Percentiles rank a stretch among this genome's conserved stretches.
These are phyloP conservation scores for Chiua virens DNA, from an alignment of 768 basidiomycete species.

Conservation along the genomic window DNA sequence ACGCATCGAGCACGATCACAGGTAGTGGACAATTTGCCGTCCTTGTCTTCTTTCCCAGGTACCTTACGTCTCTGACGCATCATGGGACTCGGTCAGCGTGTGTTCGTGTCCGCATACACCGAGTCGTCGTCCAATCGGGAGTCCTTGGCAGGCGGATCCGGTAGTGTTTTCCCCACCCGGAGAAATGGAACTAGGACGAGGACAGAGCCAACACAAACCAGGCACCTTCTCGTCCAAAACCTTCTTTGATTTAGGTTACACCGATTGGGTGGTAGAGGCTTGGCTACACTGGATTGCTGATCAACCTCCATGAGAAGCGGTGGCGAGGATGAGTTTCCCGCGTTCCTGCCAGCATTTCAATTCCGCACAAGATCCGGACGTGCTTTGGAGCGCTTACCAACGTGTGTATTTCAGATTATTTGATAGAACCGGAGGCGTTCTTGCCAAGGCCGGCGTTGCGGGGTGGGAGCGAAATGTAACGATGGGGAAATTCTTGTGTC, in stretches of 20 bases:
- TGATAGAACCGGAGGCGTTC: constrained; percentile 7
- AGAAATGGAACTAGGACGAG: constrained; percentile 23
- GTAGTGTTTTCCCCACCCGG: constrained; percentile 5
- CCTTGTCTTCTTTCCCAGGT: not conserved
- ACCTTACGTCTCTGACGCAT: not conserved
- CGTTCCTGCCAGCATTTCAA: constrained; percentile 13
- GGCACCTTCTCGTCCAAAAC: constrained; percentile 17
- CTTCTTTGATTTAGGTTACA: not conserved
- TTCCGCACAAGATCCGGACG: constrained; percentile 36
- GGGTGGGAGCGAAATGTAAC: constrained; percentile 23
- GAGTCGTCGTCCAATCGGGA: not conserved
- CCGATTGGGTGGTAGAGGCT: not conserved
- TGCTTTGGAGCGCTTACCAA: constrained; percentile 25
- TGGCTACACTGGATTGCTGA: not conserved
- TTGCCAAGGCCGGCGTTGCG: constrained; percentile 18
- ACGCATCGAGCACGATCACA: not conserved
- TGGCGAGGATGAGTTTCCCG: constrained; percentile 14
- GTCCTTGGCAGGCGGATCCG: not conserved
- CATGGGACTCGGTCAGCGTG: constrained; percentile 4
- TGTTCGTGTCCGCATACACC: not conserved
- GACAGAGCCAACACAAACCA: constrained; percentile 35
- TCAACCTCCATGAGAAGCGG: constrained; percentile 26
- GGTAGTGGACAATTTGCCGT: not conserved
- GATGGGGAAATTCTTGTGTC: constrained; percentile 10
- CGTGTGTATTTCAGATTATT: constrained; percentile 19